phyloP scores from a whole-genome alignment of 306 rosid species.

The Sphenostylis stenocarpa region DNA sequence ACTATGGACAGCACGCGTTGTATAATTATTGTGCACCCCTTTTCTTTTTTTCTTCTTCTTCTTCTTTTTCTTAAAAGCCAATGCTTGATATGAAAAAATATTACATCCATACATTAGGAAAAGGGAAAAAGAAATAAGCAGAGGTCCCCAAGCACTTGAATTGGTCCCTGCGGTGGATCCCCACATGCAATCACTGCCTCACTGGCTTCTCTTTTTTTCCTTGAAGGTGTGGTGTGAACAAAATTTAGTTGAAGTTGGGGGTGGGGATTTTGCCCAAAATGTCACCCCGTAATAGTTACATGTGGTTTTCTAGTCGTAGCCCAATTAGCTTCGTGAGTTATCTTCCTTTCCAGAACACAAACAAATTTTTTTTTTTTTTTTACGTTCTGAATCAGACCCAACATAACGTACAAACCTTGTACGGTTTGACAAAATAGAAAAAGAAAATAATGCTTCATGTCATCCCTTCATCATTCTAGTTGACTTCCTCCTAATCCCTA shows the following conservation, averaged over 20 bases:
- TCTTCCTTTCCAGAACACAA: slow-evolving; percentile 26
- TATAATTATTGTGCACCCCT: slow-evolving; percentile 34
- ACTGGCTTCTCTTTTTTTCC: slow-evolving; percentile 10
- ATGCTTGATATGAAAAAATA: not conserved
- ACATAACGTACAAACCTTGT: slow-evolving; percentile 29
- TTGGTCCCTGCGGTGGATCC: slow-evolving; percentile 48
- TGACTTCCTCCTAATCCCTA: slow-evolving; percentile 13
- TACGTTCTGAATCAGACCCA: slow-evolving; percentile 28
- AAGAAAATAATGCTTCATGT: slow-evolving; percentile 5
- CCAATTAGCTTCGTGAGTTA: not conserved
- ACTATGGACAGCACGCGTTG: slow-evolving; percentile 40
- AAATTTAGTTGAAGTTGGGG: slow-evolving; percentile 16
- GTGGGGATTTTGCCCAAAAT: slow-evolving; percentile 35
- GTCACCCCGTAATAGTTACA: not conserved
- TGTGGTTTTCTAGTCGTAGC: not conserved
- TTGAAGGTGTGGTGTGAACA: slow-evolving; percentile 4
- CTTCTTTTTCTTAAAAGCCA: slow-evolving; percentile 21
- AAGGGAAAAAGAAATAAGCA: slow-evolving; percentile 2
- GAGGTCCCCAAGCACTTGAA: slow-evolving; percentile 58
- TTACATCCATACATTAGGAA: not conserved
- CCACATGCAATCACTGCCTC: slow-evolving; percentile 44
- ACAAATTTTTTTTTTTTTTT: no score
- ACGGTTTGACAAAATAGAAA: slow-evolving; percentile 29
- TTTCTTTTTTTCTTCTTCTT: not conserved
- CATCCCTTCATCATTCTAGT: slow-evolving; percentile 12